Evolutionary conservation across 768 basidiomycete genomes (phyloP).

Genomic region (Pulveroboletus sp.): DNA sequence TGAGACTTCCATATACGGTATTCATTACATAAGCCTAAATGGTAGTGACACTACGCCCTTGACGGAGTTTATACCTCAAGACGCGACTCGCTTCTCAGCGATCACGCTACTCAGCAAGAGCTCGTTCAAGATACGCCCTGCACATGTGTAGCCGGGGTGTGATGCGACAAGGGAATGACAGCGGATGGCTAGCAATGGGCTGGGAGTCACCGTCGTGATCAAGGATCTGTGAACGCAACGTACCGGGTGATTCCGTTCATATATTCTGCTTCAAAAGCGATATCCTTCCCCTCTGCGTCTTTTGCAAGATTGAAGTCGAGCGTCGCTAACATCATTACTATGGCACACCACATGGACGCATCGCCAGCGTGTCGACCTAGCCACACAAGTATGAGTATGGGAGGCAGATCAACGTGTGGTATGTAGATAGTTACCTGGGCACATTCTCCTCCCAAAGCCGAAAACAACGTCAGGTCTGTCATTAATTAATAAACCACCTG

Average conservation of each 20-base stretch:
- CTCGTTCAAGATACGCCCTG: slow-evolving; percentile 4
- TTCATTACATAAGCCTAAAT: too few relatives aligned
- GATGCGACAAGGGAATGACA: slow-evolving; percentile 16
- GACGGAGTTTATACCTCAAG: too few relatives aligned
- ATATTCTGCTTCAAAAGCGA: slow-evolving; percentile 1
- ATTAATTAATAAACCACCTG: not conserved
- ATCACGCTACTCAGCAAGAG: not conserved
- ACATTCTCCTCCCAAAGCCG: slow-evolving; percentile 15
- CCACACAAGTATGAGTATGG: not conserved
- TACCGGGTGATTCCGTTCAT: too few relatives aligned
- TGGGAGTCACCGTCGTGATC: not conserved
- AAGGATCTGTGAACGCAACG: not conserved
- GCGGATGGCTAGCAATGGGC: slow-evolving; percentile 1
- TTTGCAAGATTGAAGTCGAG: slow-evolving; percentile 14
- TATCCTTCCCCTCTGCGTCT: slow-evolving; percentile 2
- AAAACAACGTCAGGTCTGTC: not conserved
- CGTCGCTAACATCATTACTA: slow-evolving; percentile 21
- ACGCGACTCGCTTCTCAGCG: too few relatives aligned
- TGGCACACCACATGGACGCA: slow-evolving; percentile 5
- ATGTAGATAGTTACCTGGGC: slow-evolving; percentile 7
- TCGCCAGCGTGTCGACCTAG: slow-evolving; percentile 9
- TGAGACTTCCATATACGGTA: too few relatives aligned
- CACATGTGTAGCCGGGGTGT: slow-evolving; percentile 5
- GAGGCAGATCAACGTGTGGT: too few relatives aligned
- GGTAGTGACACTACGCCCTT: too few relatives aligned